A percentile compares a stretch with the other conserved stretches of the same genome.
These are phyloP conservation scores for Exophiala mesophila DNA, from an alignment of 2,329 filamentous ascomycete species.

Conservation along the genomic window DNA sequence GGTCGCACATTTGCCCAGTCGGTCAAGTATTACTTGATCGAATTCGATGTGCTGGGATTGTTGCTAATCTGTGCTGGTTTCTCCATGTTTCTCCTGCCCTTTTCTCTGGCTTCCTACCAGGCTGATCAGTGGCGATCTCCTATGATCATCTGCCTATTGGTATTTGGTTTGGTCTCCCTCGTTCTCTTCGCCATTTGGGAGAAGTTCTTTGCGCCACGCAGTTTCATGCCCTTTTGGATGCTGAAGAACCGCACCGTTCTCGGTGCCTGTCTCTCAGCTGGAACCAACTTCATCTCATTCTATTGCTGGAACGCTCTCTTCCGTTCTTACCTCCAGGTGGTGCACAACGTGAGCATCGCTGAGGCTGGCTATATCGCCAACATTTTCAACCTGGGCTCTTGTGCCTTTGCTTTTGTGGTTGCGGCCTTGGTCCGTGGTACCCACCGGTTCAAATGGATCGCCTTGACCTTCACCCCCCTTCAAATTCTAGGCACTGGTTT, in stretches of 20 bases:
- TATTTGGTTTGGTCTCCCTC: constrained; percentile 51
- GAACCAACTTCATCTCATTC: constrained; percentile 25
- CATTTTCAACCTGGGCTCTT: constrained; percentile 44
- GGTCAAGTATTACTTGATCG: constrained; percentile 47
- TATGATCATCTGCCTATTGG: constrained; percentile 45
- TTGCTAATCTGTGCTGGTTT: constrained; percentile 57
- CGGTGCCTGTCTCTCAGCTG: constrained; percentile 13
- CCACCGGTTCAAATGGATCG: constrained; percentile 50
- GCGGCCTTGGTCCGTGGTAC: constrained; percentile 45
- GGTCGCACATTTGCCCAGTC: constrained; percentile 39
- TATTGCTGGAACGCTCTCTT: constrained; percentile 31
- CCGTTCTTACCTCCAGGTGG: constrained; percentile 23
- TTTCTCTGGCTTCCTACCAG: constrained; percentile 48
- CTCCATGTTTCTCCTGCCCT: constrained; percentile 59
- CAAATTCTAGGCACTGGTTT: too few relatives aligned
- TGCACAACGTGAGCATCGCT: constrained; percentile 41
- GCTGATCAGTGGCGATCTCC: constrained; percentile 37
- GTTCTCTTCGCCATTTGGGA: constrained; percentile 53
- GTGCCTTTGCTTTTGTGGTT: constrained; percentile 49
- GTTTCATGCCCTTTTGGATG: constrained; percentile 51
- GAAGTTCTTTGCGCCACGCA: constrained; percentile 45
- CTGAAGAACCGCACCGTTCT: constrained; percentile 23
- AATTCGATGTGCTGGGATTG: constrained; percentile 60
- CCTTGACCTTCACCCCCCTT: too few relatives aligned
- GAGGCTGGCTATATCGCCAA: constrained; percentile 43